Evolutionary conservation across 768 basidiomycete species (phyloP), one percentile per base, ranked within the genome.

Genomic region (Macrocybe gigantea): DNA sequence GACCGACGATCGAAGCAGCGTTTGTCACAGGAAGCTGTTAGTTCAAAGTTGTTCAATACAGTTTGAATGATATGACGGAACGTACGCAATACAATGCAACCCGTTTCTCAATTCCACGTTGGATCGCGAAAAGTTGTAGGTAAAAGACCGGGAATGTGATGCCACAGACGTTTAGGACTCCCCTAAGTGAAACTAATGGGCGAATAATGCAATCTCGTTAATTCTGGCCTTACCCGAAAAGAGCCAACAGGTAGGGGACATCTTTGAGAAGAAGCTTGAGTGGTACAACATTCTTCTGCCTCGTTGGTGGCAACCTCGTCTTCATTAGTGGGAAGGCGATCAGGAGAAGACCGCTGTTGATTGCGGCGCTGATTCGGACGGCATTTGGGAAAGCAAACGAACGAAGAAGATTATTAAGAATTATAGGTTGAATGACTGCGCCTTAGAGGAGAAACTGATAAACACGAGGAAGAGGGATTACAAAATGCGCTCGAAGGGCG

Each of bases 381-480:
- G 65, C 69, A 14, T 64, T 65, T 22, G 65, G 62, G 48, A 71
- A 72, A 5, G 69, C 71, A 33, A 70, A 41, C 1, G 46, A 45
- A 22, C 64, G 55, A 48, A 62, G 56, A 42, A 70, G 31, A 13
- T 15, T 64, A 56, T 83, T 82, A 34, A 84, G 60, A 66, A 81
- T 70, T 53, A 80, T 77, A 1, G 78, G 77, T 47, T 79, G 77
- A 5, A 80, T 47, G 22, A 77, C 67, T 22, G 77, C 77, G 6
- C 81, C 79, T 62, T 22, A 22, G 22, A 22, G 22, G 4, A 39
- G 15, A 0, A 49, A 38, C 12, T n/a, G 15, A 34, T 31, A 15
- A 12, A 10, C 35, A 22, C 22, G 22, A 22, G 32, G 14, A 30
- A 9, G 10, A 2, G 39, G 10, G 4, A 41, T 34, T 38, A 35